Base-by-base conservation (phyloP, 352 stramenopile genomes). In the Pythium insidiosum region DNA sequence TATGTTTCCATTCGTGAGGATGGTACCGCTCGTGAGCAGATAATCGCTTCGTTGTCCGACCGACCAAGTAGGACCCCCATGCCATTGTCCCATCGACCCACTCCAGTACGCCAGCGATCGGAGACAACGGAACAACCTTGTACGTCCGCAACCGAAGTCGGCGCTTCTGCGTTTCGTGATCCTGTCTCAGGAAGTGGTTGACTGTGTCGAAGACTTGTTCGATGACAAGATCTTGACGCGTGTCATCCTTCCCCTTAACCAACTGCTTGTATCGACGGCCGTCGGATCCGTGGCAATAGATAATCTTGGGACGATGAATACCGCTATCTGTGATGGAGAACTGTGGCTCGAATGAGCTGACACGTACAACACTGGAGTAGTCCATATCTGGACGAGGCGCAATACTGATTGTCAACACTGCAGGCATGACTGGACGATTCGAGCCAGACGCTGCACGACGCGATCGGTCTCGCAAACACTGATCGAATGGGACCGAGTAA, bases 51-150 rank as follows among this genome's bases (percentile, higher is more conserved):
- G 40, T 47, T 38, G 51, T 62, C 16, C 66, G 65, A 2, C 58
- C 74, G 6, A 87, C 72, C 7, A 99, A 63, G 65, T 96, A 98
- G 3, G 91, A 77, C 0, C 89, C 89, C 65, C 98, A 97, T 4
- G 95, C 81, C 20, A 94, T 78, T 1, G 96, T 99, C 53, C 98
- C 86, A 40, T 98, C 78, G 7, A 99, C 96, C 94, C 94, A 99
- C 63, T 99, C 96, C 5, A 99, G 67, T 38, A 99, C 93, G 23
- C 97, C 97, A 42, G 84, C 88, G 18, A 90, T 83, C 4, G 94
- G 94, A 11, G 77, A 91, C 5, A 94, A 49, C 31, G 82, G 82
- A 9, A 91, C 75, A 21, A 99, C 94, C 47, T 95, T 96, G 69
- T 99, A 99, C 15, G 96, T 99, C 9, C 94, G 79, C 13, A 99